Evolutionary conservation across 2,329 filamentous ascomycete genomes (phyloP), one percentile per base, ranked within the genome.

Genomic region (Dichotomopilus funicola): DNA sequence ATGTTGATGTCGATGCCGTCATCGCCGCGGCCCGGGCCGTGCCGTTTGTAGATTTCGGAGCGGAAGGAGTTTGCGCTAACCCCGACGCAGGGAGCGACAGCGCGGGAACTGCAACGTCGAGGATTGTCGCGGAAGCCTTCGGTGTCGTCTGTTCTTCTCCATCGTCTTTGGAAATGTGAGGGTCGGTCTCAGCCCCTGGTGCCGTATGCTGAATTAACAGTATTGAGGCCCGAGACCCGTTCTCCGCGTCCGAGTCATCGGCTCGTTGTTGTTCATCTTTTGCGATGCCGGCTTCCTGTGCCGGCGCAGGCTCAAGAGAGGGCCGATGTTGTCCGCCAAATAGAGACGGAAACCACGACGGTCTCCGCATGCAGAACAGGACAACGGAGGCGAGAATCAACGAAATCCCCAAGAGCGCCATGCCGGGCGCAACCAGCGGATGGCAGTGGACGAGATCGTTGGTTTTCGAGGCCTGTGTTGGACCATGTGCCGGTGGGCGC

Each of bases 321-420:
- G 58, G 51, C 11, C 55, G 62, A 51, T 61, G 59, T 46, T 62
- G 62, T 27, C 55, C 60, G 52, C 59, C 61, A 56, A 75, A 62
- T 41, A 77, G 68, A 9, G 67, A 68, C 61, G 73, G 72, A 48
- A 81, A 68, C 70, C 80, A 77, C 46, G 74, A 70, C 49, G 77
- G 78, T 54, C 78, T 78, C 42, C 76, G 75, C 58, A 85, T 73
- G 63, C 78, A 71, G 60, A 85, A 68, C 64, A 78, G 80, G 46
- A 85, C 75, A 54, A 85, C 70, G 0, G 82, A 82, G 44, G 78
- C 82, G 60, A 86, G 67, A 63, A 86, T 73, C 60, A 87, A 72
- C n/a, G 82, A 82, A 60, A 85, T 69, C 60, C 80, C 82, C 59
- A 86, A 63, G 63, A 83, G 67, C 60, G 73, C 78, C 81, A 85